Percentiles rank a stretch among this genome's conserved stretches.
Evolutionary conservation across 164 flowering plant genomes (phyloP).

Genomic region (Berberis thunbergii): DNA sequence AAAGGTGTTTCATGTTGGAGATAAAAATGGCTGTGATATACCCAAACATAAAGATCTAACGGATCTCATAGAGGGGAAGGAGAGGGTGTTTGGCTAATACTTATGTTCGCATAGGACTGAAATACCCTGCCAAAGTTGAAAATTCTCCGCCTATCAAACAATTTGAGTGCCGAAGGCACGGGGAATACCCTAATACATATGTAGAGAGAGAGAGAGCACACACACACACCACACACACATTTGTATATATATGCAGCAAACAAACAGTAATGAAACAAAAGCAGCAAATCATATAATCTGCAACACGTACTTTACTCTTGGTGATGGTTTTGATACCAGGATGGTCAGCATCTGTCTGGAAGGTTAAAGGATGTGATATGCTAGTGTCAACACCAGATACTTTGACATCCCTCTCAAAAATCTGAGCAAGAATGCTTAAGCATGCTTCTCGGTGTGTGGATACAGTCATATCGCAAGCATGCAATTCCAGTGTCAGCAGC

Average conservation of each 20-base stretch:
- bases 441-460: constrained; percentile 61
- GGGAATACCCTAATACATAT: no score
- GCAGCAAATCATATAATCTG: not conserved
- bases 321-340: constrained; percentile 27
- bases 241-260: not conserved
- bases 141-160: no score
- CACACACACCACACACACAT: no score
- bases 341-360: constrained; percentile 20
- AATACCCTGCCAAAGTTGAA: no score
- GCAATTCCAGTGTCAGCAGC: constrained; percentile 79
- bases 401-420: constrained; percentile 38
- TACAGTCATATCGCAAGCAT: constrained; percentile 50
- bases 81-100: no score
- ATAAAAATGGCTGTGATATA: no score
- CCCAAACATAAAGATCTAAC: no score
- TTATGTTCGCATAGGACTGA: no score
- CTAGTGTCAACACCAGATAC: constrained; percentile 24
- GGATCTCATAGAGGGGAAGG: no score
- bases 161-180: no score
- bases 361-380: constrained; percentile 11
- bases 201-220: no score
- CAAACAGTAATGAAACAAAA: not conserved
- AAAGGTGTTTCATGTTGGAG: no score
- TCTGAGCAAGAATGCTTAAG: constrained; percentile 49
- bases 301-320: constrained; percentile 52